Evolutionary conservation across 768 basidiomycete genomes (phyloP).

Genomic region (Suillus alpinus): DNA sequence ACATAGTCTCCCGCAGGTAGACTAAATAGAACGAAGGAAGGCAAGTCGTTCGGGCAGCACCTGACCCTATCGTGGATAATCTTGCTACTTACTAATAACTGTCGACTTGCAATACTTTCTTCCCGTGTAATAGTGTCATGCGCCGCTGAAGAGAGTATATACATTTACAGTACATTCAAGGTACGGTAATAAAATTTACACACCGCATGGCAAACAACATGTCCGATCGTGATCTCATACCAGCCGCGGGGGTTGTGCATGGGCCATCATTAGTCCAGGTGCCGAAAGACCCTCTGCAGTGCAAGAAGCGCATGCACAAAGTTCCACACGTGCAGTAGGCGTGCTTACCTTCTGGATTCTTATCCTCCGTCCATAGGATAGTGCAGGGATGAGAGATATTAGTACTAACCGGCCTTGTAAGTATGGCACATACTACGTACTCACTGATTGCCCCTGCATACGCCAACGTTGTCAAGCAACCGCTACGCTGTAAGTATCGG

Average conservation of each 20-base stretch:
- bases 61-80: neutral
- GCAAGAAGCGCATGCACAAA: slow-evolving; percentile 3
- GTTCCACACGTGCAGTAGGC: neutral
- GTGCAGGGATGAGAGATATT: slow-evolving; percentile 34
- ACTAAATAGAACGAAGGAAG: neutral
- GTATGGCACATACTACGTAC: slow-evolving; percentile 32
- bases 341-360: slow-evolving; percentile 42
- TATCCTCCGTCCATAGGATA: slow-evolving; percentile 59
- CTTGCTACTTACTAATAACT: neutral
- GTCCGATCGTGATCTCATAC: slow-evolving; percentile 1
- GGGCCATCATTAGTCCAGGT: slow-evolving; percentile 59
- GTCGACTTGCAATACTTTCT: neutral
- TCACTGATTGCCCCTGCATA: slow-evolving; percentile 51
- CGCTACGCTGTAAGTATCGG: slow-evolving; percentile 46
- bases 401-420: neutral
- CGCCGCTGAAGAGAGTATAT: neutral
- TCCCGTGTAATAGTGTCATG: neutral
- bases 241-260: slow-evolving; percentile 32
- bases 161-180: too few species aligned
- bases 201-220: neutral
- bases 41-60: neutral
- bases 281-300: slow-evolving; percentile 40
- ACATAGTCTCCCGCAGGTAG: neutral
- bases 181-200: neutral
- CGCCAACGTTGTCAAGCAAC: slow-evolving; percentile 45